Evolutionary conservation across 2,329 filamentous ascomycete species (phyloP).

Genomic region (Magnaporthiopsis rhizophila): DNA sequence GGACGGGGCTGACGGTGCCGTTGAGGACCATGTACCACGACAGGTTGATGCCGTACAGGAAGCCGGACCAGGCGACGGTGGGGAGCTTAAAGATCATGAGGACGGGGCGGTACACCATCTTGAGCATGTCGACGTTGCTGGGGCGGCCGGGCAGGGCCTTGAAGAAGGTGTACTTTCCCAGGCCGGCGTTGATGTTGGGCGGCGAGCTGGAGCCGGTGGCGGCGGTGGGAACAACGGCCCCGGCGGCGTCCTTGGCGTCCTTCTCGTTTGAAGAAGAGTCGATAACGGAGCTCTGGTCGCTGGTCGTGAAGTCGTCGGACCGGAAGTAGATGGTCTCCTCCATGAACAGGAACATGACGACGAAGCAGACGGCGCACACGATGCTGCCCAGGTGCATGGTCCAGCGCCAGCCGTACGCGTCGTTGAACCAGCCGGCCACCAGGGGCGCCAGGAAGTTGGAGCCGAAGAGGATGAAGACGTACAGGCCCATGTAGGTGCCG

Average conservation of each 20-base stretch:
- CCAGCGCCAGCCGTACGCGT: conserved; percentile 41
- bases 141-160: conserved; percentile 14
- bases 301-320: conserved; percentile 1
- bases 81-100: conserved; percentile 11
- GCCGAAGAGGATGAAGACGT: conserved; percentile 33
- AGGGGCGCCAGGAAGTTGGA: conserved; percentile 39
- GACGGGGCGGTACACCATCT: conserved; percentile 9
- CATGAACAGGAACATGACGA: conserved; percentile 50
- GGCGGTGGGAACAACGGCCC: neutral
- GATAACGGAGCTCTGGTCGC: conserved; percentile 19
- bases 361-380: conserved; percentile 35
- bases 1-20: conserved; percentile 15
- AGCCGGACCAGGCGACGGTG: conserved; percentile 14
- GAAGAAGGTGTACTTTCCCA: conserved; percentile 9
- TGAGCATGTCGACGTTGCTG: conserved; percentile 16
- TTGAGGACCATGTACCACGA: conserved; percentile 21
- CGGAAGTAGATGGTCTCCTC: conserved; percentile 52
- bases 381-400: conserved; percentile 47
- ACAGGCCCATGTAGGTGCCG: conserved; percentile 32
- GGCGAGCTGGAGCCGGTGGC: conserved; percentile 5
- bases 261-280: conserved; percentile 12
- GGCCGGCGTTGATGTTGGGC: conserved; percentile 1
- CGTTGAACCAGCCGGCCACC: conserved; percentile 39
- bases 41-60: conserved; percentile 20
- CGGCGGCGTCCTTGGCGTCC: neutral